Percentiles rank a stretch among this genome's conserved stretches.
Evolutionary conservation across 306 rosid species (phyloP).

Genomic region (Biancaea sappan): DNA sequence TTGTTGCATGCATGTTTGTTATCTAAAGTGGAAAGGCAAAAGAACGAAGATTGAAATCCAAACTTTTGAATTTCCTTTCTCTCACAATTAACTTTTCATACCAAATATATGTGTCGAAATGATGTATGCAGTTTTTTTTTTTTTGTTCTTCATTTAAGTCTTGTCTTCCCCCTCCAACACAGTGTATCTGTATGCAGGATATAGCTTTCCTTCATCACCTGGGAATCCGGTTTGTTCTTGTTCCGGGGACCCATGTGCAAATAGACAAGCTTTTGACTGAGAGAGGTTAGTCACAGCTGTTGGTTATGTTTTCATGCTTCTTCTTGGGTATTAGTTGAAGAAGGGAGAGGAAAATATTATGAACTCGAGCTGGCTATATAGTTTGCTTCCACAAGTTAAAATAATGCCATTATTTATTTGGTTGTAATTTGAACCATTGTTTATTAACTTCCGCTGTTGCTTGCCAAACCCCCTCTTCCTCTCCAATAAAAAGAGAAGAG

Average conservation of each 20-base stretch:
- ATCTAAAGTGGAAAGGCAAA: too few species aligned
- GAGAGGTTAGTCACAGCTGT: constrained; percentile 62
- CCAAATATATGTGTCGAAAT: too few species aligned
- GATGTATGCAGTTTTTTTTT: too few species aligned
- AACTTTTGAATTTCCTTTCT: too few species aligned
- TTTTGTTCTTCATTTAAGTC: background rate
- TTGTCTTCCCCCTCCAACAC: background rate
- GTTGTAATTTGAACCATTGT: background rate
- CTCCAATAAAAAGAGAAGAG: background rate
- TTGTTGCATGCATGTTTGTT: too few species aligned
- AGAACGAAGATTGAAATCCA: too few species aligned
- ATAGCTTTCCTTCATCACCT: constrained; percentile 95
- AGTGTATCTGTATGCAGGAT: constrained; percentile 62
- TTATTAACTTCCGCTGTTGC: background rate
- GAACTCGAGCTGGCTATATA: background rate
- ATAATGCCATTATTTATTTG: background rate
- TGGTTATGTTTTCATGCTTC: constrained; percentile 15
- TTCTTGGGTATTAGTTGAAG: background rate
- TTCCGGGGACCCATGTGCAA: constrained; percentile 87
- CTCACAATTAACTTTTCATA: too few species aligned
- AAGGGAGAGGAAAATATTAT: background rate
- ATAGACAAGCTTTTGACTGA: constrained; percentile 80
- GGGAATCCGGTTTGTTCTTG: constrained; percentile 91
- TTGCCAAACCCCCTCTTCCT: background rate
- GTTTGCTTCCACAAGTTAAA: background rate